A percentile compares a stretch with the other conserved stretches of the same genome.
phyloP scores from a whole-genome alignment of 768 basidiomycete genomes.

The Amanita pseudoporphyria region DNA sequence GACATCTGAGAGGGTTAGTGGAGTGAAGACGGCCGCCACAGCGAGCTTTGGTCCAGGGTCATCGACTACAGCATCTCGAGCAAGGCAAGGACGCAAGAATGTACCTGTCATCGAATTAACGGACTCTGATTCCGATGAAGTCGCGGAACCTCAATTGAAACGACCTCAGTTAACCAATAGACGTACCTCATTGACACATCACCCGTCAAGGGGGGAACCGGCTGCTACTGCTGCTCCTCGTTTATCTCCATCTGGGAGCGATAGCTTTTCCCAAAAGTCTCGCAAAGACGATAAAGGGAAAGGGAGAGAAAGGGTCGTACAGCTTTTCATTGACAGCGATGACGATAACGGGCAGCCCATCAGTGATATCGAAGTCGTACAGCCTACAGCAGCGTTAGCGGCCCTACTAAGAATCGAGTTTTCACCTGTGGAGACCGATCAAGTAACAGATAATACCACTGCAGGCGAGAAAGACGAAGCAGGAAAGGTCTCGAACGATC shows the following conservation, averaged over 20 bases:
- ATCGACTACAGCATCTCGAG: not conserved
- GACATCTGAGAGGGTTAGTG: not conserved
- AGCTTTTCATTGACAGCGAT: not conserved
- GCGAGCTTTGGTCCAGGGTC: not conserved
- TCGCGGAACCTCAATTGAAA: not conserved
- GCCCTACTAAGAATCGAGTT: not conserved
- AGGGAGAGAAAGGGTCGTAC: not conserved
- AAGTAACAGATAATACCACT: not conserved
- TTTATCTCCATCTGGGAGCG: not conserved
- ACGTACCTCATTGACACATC: not conserved
- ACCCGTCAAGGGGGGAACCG: not conserved
- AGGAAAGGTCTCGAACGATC: not conserved
- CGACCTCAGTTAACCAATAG: not conserved
- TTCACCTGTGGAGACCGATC: not conserved
- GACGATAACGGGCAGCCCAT: not conserved
- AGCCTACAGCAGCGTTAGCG: no score
- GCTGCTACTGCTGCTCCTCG: not conserved
- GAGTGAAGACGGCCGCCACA: no score
- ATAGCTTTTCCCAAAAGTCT: no score
- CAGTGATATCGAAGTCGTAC: not conserved
- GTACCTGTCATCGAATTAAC: conserved; percentile 3
- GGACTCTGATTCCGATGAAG: conserved; percentile 3
- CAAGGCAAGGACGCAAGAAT: not conserved
- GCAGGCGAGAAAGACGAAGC: not conserved
- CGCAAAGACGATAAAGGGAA: not conserved